phyloP scores from a whole-genome alignment of 208 protist genomes.

The Acanthamoeba healyi region DNA sequence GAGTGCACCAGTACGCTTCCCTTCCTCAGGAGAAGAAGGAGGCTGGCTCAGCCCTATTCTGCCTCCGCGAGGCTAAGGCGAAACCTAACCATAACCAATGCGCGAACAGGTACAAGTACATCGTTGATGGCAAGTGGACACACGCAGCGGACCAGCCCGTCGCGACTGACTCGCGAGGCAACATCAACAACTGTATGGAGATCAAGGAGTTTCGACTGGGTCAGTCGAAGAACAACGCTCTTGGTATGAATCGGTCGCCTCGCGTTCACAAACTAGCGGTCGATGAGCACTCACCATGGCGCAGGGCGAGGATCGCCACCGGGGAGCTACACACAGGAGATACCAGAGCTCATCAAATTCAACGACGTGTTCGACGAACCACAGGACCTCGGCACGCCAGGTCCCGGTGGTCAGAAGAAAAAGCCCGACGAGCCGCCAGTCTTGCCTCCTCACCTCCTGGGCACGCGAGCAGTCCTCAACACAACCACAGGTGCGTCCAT shows the following conservation, averaged over 20 bases:
- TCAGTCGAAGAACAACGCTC: constrained; percentile 33
- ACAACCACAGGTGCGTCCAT: constrained; percentile 73
- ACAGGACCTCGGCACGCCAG: constrained; percentile 4
- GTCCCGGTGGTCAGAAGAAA: background rate
- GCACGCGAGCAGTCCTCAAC: constrained; percentile 45
- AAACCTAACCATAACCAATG: too few relatives aligned
- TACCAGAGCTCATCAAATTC: constrained; percentile 77
- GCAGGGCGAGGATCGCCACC: constrained; percentile 72
- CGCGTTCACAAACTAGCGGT: background rate
- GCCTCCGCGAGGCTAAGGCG: too few relatives aligned
- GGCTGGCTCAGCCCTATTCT: background rate
- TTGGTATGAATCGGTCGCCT: too few relatives aligned
- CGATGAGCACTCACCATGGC: background rate
- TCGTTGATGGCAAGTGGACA: constrained; percentile 88
- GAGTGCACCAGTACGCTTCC: constrained; percentile 81
- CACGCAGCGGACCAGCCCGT: constrained; percentile 82
- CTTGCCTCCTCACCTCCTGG: constrained; percentile 79
- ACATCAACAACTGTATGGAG: constrained; percentile 82
- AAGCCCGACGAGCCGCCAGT: constrained; percentile 67
- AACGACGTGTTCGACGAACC: constrained; percentile 63
- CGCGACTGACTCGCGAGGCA: constrained; percentile 78
- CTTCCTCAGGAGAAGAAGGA: too few relatives aligned
- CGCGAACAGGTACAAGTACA: constrained; percentile 84
- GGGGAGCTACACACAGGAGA: constrained; percentile 79
- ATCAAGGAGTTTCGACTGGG: constrained; percentile 76